Evolutionary conservation across 306 rosid species (phyloP).

Genomic region (Benincasa hispida): DNA sequence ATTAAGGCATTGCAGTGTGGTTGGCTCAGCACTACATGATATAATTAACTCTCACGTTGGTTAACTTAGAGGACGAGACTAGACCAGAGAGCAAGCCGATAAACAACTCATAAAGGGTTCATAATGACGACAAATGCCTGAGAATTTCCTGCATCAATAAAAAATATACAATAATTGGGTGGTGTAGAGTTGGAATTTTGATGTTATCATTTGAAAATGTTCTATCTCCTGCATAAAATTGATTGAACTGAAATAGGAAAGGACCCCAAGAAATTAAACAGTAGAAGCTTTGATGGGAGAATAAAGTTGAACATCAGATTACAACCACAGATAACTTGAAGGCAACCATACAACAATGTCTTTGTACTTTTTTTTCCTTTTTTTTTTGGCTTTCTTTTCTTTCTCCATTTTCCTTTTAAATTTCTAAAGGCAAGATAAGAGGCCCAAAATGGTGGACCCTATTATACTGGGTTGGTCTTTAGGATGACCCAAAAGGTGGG

Average conservation of each 20-base stretch:
- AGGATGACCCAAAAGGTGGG: neutral
- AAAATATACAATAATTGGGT: neutral
- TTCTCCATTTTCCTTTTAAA: neutral
- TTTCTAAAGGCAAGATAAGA: neutral
- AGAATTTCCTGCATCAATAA: too few species aligned
- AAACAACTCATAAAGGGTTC: too few species aligned
- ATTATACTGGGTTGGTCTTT: neutral
- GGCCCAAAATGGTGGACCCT: neutral
- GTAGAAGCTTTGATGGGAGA: neutral
- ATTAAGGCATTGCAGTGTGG: too few species aligned
- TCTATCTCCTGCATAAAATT: neutral
- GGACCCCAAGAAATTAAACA: neutral
- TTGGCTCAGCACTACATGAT: too few species aligned
- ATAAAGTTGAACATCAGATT: neutral
- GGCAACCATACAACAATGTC: neutral
- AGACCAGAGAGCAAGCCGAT: too few species aligned
- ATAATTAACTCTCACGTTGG: too few species aligned
- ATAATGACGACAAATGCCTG: too few species aligned
- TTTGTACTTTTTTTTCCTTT: neutral
- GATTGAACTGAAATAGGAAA: constrained; percentile 1
- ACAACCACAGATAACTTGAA: neutral
- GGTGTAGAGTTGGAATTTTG: neutral
- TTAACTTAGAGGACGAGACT: too few species aligned
- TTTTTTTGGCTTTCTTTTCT: neutral
- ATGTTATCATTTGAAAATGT: neutral